Percentiles rank a stretch among this genome's conserved stretches.
Evolutionary conservation across 2,329 filamentous ascomycete genomes (phyloP).

Genomic region (Apiospora hydei): DNA sequence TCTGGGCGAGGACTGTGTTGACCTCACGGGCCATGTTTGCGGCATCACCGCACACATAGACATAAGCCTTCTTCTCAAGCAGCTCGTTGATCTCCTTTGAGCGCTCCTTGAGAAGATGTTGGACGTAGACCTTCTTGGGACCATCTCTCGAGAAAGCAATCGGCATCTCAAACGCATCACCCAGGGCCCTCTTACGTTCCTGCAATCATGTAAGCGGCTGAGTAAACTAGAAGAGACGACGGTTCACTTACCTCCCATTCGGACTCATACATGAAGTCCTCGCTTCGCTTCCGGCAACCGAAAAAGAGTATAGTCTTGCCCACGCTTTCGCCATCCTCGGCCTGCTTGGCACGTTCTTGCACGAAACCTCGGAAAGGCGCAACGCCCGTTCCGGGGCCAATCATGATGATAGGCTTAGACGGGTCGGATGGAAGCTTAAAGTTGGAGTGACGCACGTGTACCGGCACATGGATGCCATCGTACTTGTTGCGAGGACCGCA

Average conservation of each 20-base stretch:
- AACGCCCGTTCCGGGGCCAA: slow-evolving; percentile 95
- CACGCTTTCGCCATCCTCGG: slow-evolving; percentile 79
- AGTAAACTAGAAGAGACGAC: not conserved
- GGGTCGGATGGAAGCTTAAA: slow-evolving; percentile 98
- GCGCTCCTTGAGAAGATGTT: slow-evolving; percentile 87
- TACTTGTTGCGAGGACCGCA: slow-evolving; percentile 95
- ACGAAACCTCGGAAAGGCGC: slow-evolving; percentile 96
- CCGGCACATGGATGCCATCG: slow-evolving; percentile 91
- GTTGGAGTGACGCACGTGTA: slow-evolving; percentile 97
- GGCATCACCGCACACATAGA: slow-evolving; percentile 98
- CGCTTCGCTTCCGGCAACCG: slow-evolving; percentile 84
- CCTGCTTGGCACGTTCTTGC: slow-evolving; percentile 88
- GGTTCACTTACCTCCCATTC: slow-evolving; percentile 84
- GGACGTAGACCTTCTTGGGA: slow-evolving; percentile 92
- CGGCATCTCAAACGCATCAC: slow-evolving; percentile 88
- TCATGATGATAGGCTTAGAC: slow-evolving; percentile 91
- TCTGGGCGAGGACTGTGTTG: slow-evolving; percentile 84
- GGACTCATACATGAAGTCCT: slow-evolving; percentile 90
- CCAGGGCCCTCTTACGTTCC: slow-evolving; percentile 83
- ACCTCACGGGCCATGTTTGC: slow-evolving; percentile 97
- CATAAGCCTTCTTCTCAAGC: slow-evolving; percentile 85
- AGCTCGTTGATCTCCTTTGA: slow-evolving; percentile 87
- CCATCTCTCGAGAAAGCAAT: slow-evolving; percentile 94
- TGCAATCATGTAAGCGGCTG: slow-evolving; percentile 47
- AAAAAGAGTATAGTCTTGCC: slow-evolving; percentile 93